Base-by-base conservation (phyloP, 352 stramenopile species). In the Globisporangium okanoganense region DNA sequence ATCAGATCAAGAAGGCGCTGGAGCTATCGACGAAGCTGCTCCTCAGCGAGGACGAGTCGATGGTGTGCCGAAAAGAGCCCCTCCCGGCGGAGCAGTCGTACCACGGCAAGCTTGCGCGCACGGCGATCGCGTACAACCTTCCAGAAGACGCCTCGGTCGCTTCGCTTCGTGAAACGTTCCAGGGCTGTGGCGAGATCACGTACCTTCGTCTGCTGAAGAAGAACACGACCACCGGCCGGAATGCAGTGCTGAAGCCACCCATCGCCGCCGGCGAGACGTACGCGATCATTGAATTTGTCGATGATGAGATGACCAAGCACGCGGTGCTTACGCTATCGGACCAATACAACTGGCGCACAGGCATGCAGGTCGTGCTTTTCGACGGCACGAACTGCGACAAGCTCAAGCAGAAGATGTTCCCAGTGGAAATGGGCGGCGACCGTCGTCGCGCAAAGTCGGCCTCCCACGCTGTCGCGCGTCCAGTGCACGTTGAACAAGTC, bases 321-420 rank as follows among this genome's bases (percentile, higher is more conserved):
- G 85, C 85, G 12, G 85, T 95, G 55, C 62, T 95, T 48, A 95
- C 85, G 40, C 65, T 95, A 12, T 95, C 85, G 65, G 85, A 95
- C 56, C 75, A 91, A 61, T 95, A 95, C 70, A 93, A 95, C 67
- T 92, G 79, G 82, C 85, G 83, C 56, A 89, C 85, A 29, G 85
- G 85, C 49, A 88, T 95, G 71, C 85, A 95, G 61, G 85, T 95
- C 54, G 85, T 95, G 67, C 79, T 95, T 56, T 95, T 95, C 74
- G 85, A 95, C 56, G 85, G 85, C 66, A 95, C 85, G 52, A 95
- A 90, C 70, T 90, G 75, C 60, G 85, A 95, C 56, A 93, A 92
- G 61, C 75, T 95, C 49, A 95, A 95, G 70, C 83, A 95, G 58
- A 92, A 92, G 66, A 95, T 95, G 85, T 95, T 95, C 55, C 85